phyloP scores from a whole-genome alignment of 345 rosid species.

The Salix udensis region DNA sequence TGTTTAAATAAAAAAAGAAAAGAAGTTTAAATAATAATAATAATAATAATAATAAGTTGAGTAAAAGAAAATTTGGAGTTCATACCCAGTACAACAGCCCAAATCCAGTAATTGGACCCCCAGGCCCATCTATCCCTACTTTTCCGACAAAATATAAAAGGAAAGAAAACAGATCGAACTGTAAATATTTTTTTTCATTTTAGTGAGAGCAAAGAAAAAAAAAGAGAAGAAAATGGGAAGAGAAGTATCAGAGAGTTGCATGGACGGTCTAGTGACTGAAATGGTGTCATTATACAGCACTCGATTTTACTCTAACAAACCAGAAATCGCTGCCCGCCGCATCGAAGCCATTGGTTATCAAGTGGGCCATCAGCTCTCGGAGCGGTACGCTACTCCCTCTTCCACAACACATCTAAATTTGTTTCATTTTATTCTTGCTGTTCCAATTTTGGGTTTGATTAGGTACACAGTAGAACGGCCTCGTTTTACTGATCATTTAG shows the following conservation, averaged over 20 bases:
- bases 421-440: not conserved
- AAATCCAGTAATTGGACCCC: not conserved
- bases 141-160: not conserved
- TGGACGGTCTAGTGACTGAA: slow-evolving; percentile 74
- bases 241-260: slow-evolving; percentile 93
- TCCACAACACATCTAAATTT: not conserved
- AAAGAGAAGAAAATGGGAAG: slow-evolving; percentile 46
- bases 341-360: slow-evolving; percentile 99
- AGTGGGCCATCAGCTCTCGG: slow-evolving; percentile 99
- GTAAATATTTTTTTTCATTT: not conserved
- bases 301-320: slow-evolving; percentile 76
- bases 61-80: too few species aligned
- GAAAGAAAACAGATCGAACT: not conserved
- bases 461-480: slow-evolving; percentile 97
- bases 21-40: too few species aligned
- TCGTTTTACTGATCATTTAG: slow-evolving; percentile 81
- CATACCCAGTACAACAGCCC: not conserved
- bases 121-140: not conserved
- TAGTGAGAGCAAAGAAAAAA: not conserved
- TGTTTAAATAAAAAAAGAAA: too few species aligned
- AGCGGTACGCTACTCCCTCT: slow-evolving; percentile 40
- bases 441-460: not conserved
- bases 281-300: slow-evolving; percentile 81
- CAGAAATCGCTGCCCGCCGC: slow-evolving; percentile 98
- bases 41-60: too few species aligned